Base-by-base conservation (phyloP, 805 yeast genomes). In the Wickerhamomyces alni region DNA sequence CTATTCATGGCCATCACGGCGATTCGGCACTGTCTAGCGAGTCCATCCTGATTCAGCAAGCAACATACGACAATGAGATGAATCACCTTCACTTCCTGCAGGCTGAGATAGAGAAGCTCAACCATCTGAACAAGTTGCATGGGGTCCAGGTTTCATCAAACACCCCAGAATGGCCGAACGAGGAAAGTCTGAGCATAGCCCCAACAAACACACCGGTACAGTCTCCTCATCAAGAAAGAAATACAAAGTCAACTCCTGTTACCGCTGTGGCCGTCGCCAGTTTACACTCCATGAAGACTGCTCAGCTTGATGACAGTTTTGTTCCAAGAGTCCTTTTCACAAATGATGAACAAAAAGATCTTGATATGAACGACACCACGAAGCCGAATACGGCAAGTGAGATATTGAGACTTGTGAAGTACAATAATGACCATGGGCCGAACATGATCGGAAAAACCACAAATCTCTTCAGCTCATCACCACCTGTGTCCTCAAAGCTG, bases 151-250 rank as follows among this genome's bases (percentile, higher is more conserved):
- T n/a, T 30, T 17, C 15, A 13, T 18, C 11, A 13, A 17, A 7
- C 24, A 17, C 11, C n/a, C 13, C 17, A 6, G 9, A 8, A 15
- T 15, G 10, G 17, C 17, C 15, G 11, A 17, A 15, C 7, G 13
- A 28, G 11, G 31, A 28, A 11, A 28, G 11, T 9, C 11, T 28
- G 17, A 28, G 15, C 12, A 29, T 17, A 19, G 42, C 36, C 10
- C 42, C 42, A n/a, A 30, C 42, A 10, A 39, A 39, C 21, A 32
- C 42, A 2, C 42, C 42, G 8, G 34, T 27, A 1, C 35, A 25
- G 17, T 39, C 42, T 3, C 42, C 42, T 8, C 26, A 17, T 11
- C 6, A 13, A 8, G 15, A 15, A 30, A 30, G 9, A 16, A 16
- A 15, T 21, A 6, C 6, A 21, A 21, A 7, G 24, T 21, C 9